Conservation (phyloP, 257 asterid genomes). For the Lycium barbarum region DNA sequence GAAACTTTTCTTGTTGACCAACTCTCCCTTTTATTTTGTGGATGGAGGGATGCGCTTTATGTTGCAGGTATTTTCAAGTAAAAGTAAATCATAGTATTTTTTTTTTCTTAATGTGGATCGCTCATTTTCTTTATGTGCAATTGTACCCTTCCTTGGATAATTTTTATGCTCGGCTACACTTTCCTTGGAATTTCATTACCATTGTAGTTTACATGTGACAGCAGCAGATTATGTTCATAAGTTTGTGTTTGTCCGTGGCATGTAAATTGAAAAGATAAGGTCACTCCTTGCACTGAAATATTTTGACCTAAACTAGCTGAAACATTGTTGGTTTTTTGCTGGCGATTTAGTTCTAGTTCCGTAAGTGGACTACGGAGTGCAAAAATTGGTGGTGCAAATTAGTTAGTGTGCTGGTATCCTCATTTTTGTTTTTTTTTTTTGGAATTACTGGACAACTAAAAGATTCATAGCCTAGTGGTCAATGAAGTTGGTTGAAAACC, state of each 20-base stretch:
- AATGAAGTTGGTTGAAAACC: too few species aligned
- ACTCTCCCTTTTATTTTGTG: conserved; percentile 93
- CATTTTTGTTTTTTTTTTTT: neutral
- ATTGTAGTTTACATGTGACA: neutral
- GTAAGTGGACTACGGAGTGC: neutral
- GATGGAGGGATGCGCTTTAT: conserved; percentile 96
- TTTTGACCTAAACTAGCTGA: conserved; percentile 21
- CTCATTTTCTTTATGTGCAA: neutral
- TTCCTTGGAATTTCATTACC: conserved; percentile 17
- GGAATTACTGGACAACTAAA: neutral
- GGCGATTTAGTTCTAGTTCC: neutral
- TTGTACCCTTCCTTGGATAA: neutral
- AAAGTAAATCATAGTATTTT: conserved; percentile 8
- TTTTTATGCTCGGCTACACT: neutral
- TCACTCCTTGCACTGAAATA: conserved; percentile 14
- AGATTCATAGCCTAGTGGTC: neutral
- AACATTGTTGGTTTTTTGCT: neutral
- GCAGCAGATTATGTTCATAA: neutral
- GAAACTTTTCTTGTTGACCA: conserved; percentile 91
- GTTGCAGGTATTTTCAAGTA: conserved; percentile 70
- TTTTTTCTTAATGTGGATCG: conserved; percentile 12
- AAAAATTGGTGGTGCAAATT: conserved; percentile 2
- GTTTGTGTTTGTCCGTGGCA: neutral
- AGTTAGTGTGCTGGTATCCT: neutral
- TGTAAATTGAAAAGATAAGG: neutral